Base-by-base conservation (phyloP, 441 rosid genomes). In the Metrosideros polymorpha region DNA sequence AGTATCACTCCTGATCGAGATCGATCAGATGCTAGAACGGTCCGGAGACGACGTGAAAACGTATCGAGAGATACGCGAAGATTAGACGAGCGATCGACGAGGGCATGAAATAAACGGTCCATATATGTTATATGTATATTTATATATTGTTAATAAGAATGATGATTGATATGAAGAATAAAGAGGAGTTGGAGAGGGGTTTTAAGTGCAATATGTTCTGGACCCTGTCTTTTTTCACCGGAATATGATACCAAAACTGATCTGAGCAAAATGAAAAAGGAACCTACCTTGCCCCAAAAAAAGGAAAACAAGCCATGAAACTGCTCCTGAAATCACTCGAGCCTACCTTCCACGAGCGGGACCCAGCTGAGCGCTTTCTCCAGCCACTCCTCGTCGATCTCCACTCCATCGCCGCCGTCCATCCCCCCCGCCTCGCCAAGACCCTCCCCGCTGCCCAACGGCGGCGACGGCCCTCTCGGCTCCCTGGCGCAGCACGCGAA, bases 321-420 rank as follows among this genome's bases (percentile, higher is more conserved):
- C 79, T 39, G 79, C 47, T 71, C 47, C 79, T 22, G 79, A 42
- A 71, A 22, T 95, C 82, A 61, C 85, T 56, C 89, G 85, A 45
- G 89, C 84, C 87, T 84, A 77, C 88, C 89, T 15, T 71, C 45
- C 79, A 9, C 9, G 47, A 86, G 76, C 30, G 91, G 91, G 82
- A 75, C 85, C 89, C 90, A 89, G 39, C 87, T 71, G 61, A 89
- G 90, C 25, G 89, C 89, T 63, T 86, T 86, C 39, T 86, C 92
- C 84, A 92, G 90, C 92, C 92, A 90, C 85, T 91, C 94, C 83
- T 92, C 93, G 32, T 79, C 90, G 8, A 85, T 84, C 57, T 85
- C 90, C 52, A 35, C 86, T 42, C 53, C 88, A 83, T 88, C 91
- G 35, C 32, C 71, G 24, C 39, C 84, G 87, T 42, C 79, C 27